Base-by-base conservation (phyloP, 2,329 filamentous ascomycete genomes). In the Fusarium chuoi region DNA sequence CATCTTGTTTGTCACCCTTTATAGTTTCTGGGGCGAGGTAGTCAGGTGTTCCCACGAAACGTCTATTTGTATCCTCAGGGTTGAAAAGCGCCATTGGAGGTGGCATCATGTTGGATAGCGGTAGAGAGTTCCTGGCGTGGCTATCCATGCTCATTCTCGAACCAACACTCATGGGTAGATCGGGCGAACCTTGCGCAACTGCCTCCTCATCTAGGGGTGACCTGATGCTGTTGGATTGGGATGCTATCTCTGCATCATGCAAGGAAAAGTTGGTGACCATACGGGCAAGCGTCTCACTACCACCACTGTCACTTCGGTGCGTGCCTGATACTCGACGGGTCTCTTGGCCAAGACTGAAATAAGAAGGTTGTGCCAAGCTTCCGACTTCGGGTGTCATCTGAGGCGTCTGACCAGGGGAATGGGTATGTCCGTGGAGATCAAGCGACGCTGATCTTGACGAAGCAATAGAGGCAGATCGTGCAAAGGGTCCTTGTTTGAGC, bases 21-120 rank as follows among this genome's bases (percentile, higher is more conserved):
- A 99, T 97, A 0, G 97, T 99, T 81, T 99, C 97, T 1, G 96
- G 96, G 0, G 96, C 96, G 20, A 99, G 89, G 80, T 99, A 99
- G 82, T 99, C 96, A 0, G 96, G 96, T 1, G 96, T 99, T 38
- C 96, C 96, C 14, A 99, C 96, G 78, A 99, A 99, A 44, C 94
- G 92, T 61, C 96, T 91, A 79, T 94, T 96, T 69, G 91, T 97
- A 79, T 99, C 96, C 79, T 98, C 93, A 0, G 96, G 96, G 78
- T 98, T 95, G 79, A 98, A 99, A 7, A 99, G 86, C 7, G 96
- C 94, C 94, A 96, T 95, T 9, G 95, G 95, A 30, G 96, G 96
- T 26, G 92, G 92, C 89, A 98, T 93, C 87, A 94, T 94, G 65
- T 87, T 89, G 18, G 90, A 86, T 59, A 89, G 89, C 17, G 80